Evolutionary conservation across 345 rosid species (phyloP).

Genomic region (Capsella bursapastoris): DNA sequence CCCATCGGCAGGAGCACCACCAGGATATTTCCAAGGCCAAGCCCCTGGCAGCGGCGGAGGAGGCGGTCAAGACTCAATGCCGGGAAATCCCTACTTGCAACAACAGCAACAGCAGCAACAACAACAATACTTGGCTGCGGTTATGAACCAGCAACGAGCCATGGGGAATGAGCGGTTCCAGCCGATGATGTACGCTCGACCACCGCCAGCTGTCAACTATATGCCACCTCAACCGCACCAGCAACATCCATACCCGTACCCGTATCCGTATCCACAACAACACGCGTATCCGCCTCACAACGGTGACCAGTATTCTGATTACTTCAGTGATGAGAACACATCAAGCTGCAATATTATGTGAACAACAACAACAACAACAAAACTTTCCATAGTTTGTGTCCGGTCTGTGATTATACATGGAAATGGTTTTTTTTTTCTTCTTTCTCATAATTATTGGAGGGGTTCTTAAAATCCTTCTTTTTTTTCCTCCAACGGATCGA

Average conservation of each 20-base stretch:
- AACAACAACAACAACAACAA: constrained; percentile 36
- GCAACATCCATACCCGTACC: constrained; percentile 49
- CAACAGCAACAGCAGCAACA: constrained; percentile 62
- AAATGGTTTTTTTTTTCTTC: constrained; percentile 48
- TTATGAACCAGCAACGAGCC: constrained; percentile 55
- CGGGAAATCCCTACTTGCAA: constrained; percentile 72
- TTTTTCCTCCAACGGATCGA: constrained; percentile 32
- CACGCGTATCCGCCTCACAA: constrained; percentile 38
- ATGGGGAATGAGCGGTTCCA: constrained; percentile 73
- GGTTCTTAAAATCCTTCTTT: constrained; percentile 43
- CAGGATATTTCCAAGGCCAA: constrained; percentile 71
- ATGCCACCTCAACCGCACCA: constrained; percentile 67
- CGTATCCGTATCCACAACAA: constrained; percentile 33
- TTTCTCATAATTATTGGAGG: constrained; percentile 44
- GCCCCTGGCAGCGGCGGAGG: constrained; percentile 63
- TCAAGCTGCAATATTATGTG: constrained; percentile 93
- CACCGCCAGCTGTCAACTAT: constrained; percentile 82
- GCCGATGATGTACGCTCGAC: constrained; percentile 93
- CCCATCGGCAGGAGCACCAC: constrained; percentile 46
- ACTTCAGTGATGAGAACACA: constrained; percentile 89
- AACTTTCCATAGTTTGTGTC: constrained; percentile 39
- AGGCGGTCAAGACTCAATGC: constrained; percentile 70
- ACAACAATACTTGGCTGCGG: constrained; percentile 63
- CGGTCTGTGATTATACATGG: constrained; percentile 56
- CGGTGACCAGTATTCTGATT: constrained; percentile 53